A percentile compares a stretch with the other conserved stretches of the same genome.
Conservation (phyloP, 129 eudicot genomes). For the Pseudognaphalium luteoalbum region DNA sequence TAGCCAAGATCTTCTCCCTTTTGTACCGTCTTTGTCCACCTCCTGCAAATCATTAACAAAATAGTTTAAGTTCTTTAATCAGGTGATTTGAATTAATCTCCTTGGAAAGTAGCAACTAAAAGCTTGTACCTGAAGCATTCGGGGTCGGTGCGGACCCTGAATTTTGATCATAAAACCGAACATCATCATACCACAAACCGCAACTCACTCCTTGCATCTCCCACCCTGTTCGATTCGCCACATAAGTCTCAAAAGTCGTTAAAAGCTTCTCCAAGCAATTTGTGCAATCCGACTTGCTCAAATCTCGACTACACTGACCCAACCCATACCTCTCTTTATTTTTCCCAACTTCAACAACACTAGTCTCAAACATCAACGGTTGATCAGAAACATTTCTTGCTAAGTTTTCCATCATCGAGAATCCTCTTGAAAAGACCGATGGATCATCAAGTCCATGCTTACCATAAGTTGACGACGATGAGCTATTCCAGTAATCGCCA, state of each 20-base stretch:
- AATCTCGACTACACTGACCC: constrained; percentile 39
- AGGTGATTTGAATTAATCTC: background rate
- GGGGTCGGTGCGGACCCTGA: constrained; percentile 3
- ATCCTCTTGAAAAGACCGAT: constrained; percentile 28
- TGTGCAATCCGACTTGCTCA: constrained; percentile 26
- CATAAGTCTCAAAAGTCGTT: background rate
- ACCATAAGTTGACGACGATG: constrained; percentile 1
- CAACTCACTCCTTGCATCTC: constrained; percentile 37
- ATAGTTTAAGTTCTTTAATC: background rate
- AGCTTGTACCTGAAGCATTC: constrained; percentile 19
- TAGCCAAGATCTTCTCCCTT: constrained; percentile 23
- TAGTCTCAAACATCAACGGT: constrained; percentile 29
- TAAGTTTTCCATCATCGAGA: constrained; percentile 31
- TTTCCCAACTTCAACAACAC: constrained; percentile 22
- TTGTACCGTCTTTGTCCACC: constrained; percentile 20
- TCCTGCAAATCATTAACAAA: constrained; percentile 1
- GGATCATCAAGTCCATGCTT: constrained; percentile 15
- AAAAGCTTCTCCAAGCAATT: constrained; percentile 32
- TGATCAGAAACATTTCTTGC: constrained; percentile 23
- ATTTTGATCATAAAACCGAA: constrained; percentile 3
- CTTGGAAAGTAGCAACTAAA: background rate
- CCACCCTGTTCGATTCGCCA: constrained; percentile 31
- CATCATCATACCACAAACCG: constrained; percentile 35
- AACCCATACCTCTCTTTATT: constrained; percentile 31
- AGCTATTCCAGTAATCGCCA: constrained; percentile 16